These are phyloP conservation scores for Curvularia hawaiiensis DNA, from an alignment of 2,329 filamentous ascomycete genomes.

Conservation along the genomic window DNA sequence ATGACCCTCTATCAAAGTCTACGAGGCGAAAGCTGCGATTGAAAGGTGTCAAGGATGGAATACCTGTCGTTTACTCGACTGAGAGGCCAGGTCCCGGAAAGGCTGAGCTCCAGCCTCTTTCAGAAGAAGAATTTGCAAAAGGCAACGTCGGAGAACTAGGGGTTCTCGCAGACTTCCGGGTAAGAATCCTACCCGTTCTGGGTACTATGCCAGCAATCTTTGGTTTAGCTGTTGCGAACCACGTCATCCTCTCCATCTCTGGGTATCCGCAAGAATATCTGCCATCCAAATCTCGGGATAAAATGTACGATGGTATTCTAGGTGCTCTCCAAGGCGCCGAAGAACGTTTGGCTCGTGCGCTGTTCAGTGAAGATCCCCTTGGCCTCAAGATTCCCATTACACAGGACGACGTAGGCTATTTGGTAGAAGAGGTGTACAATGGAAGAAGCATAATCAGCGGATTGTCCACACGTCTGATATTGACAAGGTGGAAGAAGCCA, in stretches of 20 bases:
- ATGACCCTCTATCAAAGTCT: conserved; percentile 85
- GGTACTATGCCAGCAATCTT: conserved; percentile 98
- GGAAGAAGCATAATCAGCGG: conserved; percentile 84
- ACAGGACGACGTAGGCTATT: conserved; percentile 80
- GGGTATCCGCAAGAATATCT: conserved; percentile 88
- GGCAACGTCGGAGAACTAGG: conserved; percentile 85
- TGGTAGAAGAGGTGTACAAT: conserved; percentile 86
- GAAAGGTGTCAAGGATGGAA: conserved; percentile 79
- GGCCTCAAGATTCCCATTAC: conserved; percentile 82
- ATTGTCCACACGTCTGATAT: conserved; percentile 74
- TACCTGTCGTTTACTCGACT: conserved; percentile 90
- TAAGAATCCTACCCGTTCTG: conserved; percentile 91
- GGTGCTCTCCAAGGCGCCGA: conserved; percentile 76
- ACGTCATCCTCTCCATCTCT: conserved; percentile 80
- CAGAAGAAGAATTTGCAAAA: conserved; percentile 86
- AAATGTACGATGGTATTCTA: conserved; percentile 87
- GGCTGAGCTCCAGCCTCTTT: conserved; percentile 82
- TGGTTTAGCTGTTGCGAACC: conserved; percentile 88
- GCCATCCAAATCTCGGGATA: conserved; percentile 80
- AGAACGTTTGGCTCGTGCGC: conserved; percentile 70
- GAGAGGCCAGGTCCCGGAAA: conserved; percentile 91
- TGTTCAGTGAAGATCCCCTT: conserved; percentile 60
- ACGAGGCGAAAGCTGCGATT: conserved; percentile 80
- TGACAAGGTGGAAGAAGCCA: conserved; percentile 82
- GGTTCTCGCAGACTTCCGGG: conserved; percentile 88